Percentiles rank a stretch among this genome's conserved stretches.
phyloP scores from a whole-genome alignment of 2,329 filamentous ascomycete species.

The Plenodomus lindquistii region DNA sequence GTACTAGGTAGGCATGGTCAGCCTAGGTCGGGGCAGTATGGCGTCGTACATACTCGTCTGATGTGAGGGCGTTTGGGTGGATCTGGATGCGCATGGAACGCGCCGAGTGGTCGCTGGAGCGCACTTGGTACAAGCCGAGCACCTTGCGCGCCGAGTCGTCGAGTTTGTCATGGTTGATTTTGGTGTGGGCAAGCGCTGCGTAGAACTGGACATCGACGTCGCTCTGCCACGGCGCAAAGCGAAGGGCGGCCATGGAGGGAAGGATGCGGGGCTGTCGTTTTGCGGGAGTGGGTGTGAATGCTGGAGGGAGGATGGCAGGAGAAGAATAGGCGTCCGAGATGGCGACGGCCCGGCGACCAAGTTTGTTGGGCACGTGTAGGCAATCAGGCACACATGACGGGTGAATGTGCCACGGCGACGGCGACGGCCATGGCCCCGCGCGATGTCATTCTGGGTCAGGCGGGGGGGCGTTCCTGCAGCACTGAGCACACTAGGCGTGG shows the following conservation, averaged over 20 bases:
- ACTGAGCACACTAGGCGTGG: neutral
- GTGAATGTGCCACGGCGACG: constrained; percentile 17
- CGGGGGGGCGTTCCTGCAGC: constrained; percentile 34
- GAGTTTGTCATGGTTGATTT: constrained; percentile 96
- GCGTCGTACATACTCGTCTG: constrained; percentile 68
- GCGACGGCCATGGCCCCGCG: constrained; percentile 7
- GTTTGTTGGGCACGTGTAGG: constrained; percentile 23
- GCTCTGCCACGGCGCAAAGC: constrained; percentile 88
- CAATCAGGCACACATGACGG: constrained; percentile 25
- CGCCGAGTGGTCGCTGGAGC: constrained; percentile 69
- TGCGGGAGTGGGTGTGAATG: constrained; percentile 1
- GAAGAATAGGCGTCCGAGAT: constrained; percentile 7
- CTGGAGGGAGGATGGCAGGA: neutral
- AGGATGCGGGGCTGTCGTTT: constrained; percentile 1
- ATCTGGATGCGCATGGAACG: constrained; percentile 89
- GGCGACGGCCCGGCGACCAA: constrained; percentile 22
- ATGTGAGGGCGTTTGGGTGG: constrained; percentile 81
- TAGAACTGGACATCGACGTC: constrained; percentile 97
- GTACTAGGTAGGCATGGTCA: constrained; percentile 26
- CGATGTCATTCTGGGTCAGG: constrained; percentile 13
- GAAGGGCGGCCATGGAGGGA: constrained; percentile 52
- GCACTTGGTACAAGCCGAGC: constrained; percentile 86
- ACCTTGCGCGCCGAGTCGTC: constrained; percentile 89
- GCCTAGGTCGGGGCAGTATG: neutral
- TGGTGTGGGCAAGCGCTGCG: constrained; percentile 84